Percentiles rank a stretch among this genome's conserved stretches.
phyloP scores from a whole-genome alignment of 441 rosid genomes.

The Euphorbia neoarborescens region DNA sequence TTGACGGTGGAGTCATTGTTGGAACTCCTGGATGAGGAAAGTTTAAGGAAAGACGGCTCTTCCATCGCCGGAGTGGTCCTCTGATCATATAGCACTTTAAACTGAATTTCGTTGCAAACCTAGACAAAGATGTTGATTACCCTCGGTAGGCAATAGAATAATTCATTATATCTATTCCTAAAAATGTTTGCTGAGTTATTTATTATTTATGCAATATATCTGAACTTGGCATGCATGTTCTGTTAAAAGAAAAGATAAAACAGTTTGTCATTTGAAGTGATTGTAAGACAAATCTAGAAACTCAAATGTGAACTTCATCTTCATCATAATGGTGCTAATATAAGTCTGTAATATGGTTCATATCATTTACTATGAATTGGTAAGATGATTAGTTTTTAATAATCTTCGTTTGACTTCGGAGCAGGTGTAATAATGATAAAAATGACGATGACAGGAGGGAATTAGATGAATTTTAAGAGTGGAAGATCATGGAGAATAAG shows the following conservation, averaged over 20 bases:
- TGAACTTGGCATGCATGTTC: background rate
- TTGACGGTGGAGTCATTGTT: conserved; percentile 80
- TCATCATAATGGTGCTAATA: no score
- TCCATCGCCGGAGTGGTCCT: conserved; percentile 99
- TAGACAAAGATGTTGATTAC: conserved; percentile 75
- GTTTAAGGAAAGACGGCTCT: conserved; percentile 96
- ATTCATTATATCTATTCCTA: background rate
- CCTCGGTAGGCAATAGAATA: conserved; percentile 10
- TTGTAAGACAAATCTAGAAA: no score
- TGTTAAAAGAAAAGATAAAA: no score
- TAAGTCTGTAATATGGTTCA: background rate
- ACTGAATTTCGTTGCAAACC: conserved; percentile 97
- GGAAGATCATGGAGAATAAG: conserved; percentile 28
- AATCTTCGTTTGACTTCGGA: background rate
- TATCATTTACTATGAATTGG: no score
- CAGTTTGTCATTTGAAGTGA: no score
- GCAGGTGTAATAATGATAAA: conserved; percentile 28
- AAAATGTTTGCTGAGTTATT: background rate
- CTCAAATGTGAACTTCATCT: no score
- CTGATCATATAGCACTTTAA: conserved; percentile 94
- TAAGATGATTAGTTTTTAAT: background rate
- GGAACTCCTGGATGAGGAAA: conserved; percentile 94
- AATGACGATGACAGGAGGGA: conserved; percentile 23
- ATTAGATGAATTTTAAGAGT: conserved; percentile 28
- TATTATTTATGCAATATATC: background rate